phyloP scores from a whole-genome alignment of 1,284 basidiomycete species.

The Apiotrichum veenhuisii region DNA sequence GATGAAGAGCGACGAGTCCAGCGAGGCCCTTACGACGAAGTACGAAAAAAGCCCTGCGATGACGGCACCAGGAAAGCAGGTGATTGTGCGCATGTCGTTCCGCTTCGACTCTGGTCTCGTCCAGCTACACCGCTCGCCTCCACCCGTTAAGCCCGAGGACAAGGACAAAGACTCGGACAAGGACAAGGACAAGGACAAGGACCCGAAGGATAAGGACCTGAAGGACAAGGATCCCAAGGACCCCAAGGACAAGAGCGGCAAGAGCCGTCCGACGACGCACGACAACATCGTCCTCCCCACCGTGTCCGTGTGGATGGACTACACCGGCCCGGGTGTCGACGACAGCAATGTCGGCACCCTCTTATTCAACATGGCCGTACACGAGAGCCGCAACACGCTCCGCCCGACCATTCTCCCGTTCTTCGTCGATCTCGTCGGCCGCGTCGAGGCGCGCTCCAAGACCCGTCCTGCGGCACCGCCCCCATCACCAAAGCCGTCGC shows the following conservation, averaged over 20 bases:
- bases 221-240: no score
- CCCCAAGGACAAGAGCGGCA: no score
- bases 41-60: slow-evolving; percentile 23
- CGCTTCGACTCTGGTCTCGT: slow-evolving; percentile 69
- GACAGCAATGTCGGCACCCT: slow-evolving; percentile 9
- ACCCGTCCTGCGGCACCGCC: background rate
- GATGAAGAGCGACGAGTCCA: slow-evolving; percentile 15
- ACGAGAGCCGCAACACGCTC: slow-evolving; percentile 78
- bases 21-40: slow-evolving; percentile 23
- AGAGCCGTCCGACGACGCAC: slow-evolving; percentile 20
- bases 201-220: no score
- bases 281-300: slow-evolving; percentile 60
- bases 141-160: slow-evolving; percentile 1
- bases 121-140: slow-evolving; percentile 28
- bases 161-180: background rate
- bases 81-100: slow-evolving; percentile 65
- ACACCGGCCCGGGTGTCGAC: slow-evolving; percentile 20
- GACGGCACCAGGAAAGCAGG: slow-evolving; percentile 6
- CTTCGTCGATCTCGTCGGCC: slow-evolving; percentile 57
- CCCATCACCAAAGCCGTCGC: background rate
- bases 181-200: no score
- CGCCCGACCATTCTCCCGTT: slow-evolving; percentile 78
- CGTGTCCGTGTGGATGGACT: slow-evolving; percentile 75
- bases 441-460: slow-evolving; percentile 28
- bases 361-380: slow-evolving; percentile 57